A percentile compares a stretch with the other conserved stretches of the same genome.
phyloP scores from a whole-genome alignment of 2,329 filamentous ascomycete genomes.

The Hypoxylon sp. region DNA sequence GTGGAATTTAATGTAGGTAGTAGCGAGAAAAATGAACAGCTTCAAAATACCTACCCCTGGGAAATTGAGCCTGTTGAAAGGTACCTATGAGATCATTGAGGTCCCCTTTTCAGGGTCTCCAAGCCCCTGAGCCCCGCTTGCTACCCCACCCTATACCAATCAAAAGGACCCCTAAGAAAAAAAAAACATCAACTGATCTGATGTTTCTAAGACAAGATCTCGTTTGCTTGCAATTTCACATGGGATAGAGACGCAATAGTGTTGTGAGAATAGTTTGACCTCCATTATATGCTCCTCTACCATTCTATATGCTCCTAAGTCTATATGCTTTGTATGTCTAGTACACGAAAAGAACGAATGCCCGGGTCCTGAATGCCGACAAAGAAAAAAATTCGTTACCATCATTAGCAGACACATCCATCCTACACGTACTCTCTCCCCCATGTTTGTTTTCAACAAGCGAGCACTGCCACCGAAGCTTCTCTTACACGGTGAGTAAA shows the following conservation, averaged over 20 bases:
- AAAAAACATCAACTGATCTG: too few relatives aligned
- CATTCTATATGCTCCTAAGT: constrained; percentile 1
- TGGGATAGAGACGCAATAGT: background rate
- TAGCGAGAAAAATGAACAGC: background rate
- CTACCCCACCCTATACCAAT: too few relatives aligned
- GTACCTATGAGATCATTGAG: background rate
- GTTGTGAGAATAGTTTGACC: background rate
- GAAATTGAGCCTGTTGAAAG: too few relatives aligned
- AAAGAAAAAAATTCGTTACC: background rate
- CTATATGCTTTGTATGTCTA: constrained; percentile 1
- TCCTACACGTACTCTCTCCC: background rate
- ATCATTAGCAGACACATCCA: background rate
- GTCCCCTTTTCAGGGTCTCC: background rate
- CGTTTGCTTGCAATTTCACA: background rate
- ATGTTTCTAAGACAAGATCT: background rate
- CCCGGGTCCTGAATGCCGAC: background rate
- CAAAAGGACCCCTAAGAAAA: too few relatives aligned
- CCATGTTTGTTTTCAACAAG: background rate
- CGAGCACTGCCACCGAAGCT: background rate
- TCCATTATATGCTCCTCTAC: constrained; percentile 1
- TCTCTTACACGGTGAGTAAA: background rate
- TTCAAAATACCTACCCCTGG: too few relatives aligned
- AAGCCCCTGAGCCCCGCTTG: background rate
- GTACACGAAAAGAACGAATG: constrained; percentile 1
- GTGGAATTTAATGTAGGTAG: background rate